Evolutionary conservation across 2,329 filamentous ascomycete genomes (phyloP).

Genomic region (Pseudodiploospora longispora): DNA sequence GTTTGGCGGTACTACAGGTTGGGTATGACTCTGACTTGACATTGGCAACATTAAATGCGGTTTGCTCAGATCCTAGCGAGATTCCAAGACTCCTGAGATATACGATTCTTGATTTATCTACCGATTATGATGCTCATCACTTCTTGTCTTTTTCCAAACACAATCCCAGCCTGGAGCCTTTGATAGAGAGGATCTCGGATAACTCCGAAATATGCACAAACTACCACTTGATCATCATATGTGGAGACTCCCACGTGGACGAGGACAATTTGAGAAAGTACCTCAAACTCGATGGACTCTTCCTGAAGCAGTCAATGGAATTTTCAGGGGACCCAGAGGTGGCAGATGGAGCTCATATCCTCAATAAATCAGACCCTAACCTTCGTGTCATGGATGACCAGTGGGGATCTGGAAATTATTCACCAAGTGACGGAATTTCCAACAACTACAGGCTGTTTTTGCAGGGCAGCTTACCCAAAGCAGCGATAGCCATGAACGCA

Average conservation of each 20-base stretch:
- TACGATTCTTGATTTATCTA: conserved; percentile 16
- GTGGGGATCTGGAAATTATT: too few relatives aligned
- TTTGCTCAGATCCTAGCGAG: conserved; percentile 15
- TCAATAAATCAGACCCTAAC: neutral
- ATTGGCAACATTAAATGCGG: conserved; percentile 16
- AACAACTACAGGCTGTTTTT: too few relatives aligned
- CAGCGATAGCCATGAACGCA: too few relatives aligned
- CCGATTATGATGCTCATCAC: neutral
- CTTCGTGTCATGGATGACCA: too few relatives aligned
- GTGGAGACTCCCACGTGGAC: conserved; percentile 10
- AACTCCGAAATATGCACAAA: conserved; percentile 15
- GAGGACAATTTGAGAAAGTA: conserved; percentile 12
- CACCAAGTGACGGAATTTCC: too few relatives aligned
- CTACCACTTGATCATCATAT: conserved; percentile 27
- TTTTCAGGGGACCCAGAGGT: too few relatives aligned
- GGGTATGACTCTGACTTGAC: conserved; percentile 19
- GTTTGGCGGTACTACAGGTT: conserved; percentile 30
- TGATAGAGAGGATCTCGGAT: conserved; percentile 21
- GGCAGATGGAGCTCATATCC: neutral
- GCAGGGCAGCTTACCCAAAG: too few relatives aligned
- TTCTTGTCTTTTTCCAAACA: neutral
- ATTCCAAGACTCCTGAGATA: conserved; percentile 27
- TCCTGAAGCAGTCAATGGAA: conserved; percentile 14
- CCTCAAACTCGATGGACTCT: conserved; percentile 20
- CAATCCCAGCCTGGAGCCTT: conserved; percentile 10